phyloP scores from a whole-genome alignment of 306 rosid species.

The Albizia julibrissin region DNA sequence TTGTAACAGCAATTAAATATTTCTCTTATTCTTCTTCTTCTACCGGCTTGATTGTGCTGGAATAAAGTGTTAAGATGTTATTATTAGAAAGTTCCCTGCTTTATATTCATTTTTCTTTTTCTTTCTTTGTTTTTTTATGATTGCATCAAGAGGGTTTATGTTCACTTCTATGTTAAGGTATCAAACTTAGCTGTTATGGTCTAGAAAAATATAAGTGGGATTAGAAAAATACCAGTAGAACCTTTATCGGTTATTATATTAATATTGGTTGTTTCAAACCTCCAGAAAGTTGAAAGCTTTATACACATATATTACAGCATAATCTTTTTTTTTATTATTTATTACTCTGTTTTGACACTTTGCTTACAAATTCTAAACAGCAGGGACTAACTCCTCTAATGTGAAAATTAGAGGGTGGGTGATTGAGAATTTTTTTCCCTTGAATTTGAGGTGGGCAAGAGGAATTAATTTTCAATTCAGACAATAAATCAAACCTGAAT shows the following conservation, averaged over 20 bases:
- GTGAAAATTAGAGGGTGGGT: not conserved
- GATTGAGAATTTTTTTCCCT: not conserved
- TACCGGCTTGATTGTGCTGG: not conserved
- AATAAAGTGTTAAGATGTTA: not conserved
- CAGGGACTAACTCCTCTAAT: not conserved
- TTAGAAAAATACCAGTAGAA: not conserved
- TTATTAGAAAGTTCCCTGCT: not conserved
- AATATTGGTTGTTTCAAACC: not conserved
- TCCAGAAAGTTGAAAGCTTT: not conserved
- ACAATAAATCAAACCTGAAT: no score
- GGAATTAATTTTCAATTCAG: not conserved
- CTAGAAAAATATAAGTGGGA: not conserved
- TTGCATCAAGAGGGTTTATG: not conserved
- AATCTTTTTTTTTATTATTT: not conserved
- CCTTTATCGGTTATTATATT: not conserved
- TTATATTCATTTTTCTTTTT: not conserved
- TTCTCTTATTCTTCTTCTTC: not conserved
- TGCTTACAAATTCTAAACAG: not conserved
- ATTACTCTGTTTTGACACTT: not conserved
- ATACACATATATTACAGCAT: not conserved
- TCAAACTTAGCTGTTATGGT: not conserved
- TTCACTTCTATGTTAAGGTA: not conserved
- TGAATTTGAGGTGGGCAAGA: not conserved
- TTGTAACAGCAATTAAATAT: not conserved
- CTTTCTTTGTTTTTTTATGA: not conserved